phyloP scores from a whole-genome alignment of 768 basidiomycete species.

The Termitomyces sp. region DNA sequence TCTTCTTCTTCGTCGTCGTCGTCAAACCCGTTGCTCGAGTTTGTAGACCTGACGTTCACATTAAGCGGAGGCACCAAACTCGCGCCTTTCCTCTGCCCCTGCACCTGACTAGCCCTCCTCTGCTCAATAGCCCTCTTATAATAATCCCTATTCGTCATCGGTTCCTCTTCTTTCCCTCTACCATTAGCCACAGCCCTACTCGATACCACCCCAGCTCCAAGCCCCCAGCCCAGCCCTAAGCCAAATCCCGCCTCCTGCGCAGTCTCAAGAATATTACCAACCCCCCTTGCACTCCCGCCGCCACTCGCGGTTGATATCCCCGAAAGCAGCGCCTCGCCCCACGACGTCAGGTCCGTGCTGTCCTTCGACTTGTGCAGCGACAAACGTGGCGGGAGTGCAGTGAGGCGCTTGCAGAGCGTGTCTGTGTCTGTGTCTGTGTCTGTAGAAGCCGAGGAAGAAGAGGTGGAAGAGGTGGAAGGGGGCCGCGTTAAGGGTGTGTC shows the following conservation, averaged over 20 bases:
- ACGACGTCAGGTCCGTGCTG: slow-evolving; percentile 40
- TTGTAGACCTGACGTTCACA: slow-evolving; percentile 9
- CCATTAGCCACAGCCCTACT: not conserved
- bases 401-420: slow-evolving; percentile 18
- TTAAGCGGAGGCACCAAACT: slow-evolving; percentile 23
- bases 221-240: not conserved
- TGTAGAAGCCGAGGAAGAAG: not conserved
- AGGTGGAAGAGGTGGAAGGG: not conserved
- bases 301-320: slow-evolving; percentile 18
- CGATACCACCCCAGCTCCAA: not conserved
- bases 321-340: slow-evolving; percentile 52
- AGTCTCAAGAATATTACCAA: not conserved
- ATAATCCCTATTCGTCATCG: slow-evolving; percentile 2
- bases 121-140: not conserved
- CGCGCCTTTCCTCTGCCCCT: not conserved
- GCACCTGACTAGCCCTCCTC: not conserved
- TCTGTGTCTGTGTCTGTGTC: slow-evolving; percentile 2
- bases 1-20: slow-evolving; percentile 10
- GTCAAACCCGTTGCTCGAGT: slow-evolving; percentile 11
- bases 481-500: not conserved
- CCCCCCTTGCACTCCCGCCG: not conserved
- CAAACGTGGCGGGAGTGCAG: slow-evolving; percentile 44
- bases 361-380: slow-evolving; percentile 46
- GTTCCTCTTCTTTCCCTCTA: not conserved
- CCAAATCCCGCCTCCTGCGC: slow-evolving; percentile 10